Conservation (phyloP, 2,329 filamentous ascomycete genomes). For the Diaporthe humulicola region DNA sequence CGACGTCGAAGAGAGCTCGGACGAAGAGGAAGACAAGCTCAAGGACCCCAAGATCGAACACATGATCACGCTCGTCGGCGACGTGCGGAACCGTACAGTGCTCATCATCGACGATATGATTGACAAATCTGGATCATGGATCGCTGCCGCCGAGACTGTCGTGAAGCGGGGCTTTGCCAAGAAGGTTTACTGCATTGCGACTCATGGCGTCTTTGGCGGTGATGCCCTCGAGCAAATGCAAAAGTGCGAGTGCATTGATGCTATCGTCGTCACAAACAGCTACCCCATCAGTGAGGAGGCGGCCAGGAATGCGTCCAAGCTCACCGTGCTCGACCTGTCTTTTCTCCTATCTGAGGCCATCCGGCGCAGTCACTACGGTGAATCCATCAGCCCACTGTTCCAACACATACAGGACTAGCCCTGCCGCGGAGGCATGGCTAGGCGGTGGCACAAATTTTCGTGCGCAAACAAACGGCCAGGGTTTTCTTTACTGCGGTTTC, state of each 20-base stretch:
- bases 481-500: conserved; percentile 9
- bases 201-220: conserved; percentile 92
- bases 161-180: conserved; percentile 93
- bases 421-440: conserved; percentile 23
- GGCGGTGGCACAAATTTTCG: background rate
- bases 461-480: background rate
- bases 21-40: conserved; percentile 94
- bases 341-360: conserved; percentile 92
- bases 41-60: conserved; percentile 86
- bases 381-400: conserved; percentile 80
- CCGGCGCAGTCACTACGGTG: conserved; percentile 95
- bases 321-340: conserved; percentile 90
- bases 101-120: conserved; percentile 99
- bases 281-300: conserved; percentile 89
- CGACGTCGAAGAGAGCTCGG: conserved; percentile 85
- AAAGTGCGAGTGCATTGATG: conserved; percentile 91
- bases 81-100: conserved; percentile 88
- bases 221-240: conserved; percentile 92
- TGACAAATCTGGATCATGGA: conserved; percentile 96
- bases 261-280: conserved; percentile 96
- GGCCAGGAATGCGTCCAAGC: conserved; percentile 79
- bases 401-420: conserved; percentile 72
- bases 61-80: conserved; percentile 97
- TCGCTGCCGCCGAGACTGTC: conserved; percentile 95
- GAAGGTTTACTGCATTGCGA: conserved; percentile 97